Evolutionary conservation across 2,329 filamentous ascomycete species (phyloP).

Genomic region (Colletotrichum endophyticum): DNA sequence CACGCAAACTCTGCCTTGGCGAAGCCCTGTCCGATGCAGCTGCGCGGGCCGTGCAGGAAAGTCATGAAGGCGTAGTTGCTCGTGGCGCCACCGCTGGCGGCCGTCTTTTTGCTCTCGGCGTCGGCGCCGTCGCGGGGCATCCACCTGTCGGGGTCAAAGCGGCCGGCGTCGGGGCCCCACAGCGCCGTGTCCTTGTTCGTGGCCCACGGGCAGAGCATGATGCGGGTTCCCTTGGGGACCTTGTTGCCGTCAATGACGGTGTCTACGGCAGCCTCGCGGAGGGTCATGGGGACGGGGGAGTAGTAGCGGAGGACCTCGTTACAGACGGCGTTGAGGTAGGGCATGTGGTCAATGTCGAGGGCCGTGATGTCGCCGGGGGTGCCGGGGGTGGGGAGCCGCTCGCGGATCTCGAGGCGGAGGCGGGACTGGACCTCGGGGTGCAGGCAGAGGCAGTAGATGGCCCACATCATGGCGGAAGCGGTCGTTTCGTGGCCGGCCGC

Average conservation of each 20-base stretch:
- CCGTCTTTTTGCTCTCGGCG: slow-evolving; percentile 38
- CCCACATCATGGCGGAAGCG: slow-evolving; percentile 77
- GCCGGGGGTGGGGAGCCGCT: slow-evolving; percentile 57
- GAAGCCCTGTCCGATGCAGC: slow-evolving; percentile 84
- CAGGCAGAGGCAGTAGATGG: slow-evolving; percentile 70
- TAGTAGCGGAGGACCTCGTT: slow-evolving; percentile 78
- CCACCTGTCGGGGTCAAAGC: slow-evolving; percentile 85
- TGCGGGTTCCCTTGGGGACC: slow-evolving; percentile 72
- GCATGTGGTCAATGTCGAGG: slow-evolving; percentile 71
- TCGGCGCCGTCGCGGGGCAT: slow-evolving; percentile 49
- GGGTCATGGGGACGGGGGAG: slow-evolving; percentile 73
- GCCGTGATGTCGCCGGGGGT: slow-evolving; percentile 48
- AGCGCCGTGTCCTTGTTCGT: slow-evolving; percentile 71
- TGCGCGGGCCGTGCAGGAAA: slow-evolving; percentile 84
- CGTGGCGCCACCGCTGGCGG: slow-evolving; percentile 71
- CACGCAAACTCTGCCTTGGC: slow-evolving; percentile 86
- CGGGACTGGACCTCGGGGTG: slow-evolving; percentile 68
- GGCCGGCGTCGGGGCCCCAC: slow-evolving; percentile 77
- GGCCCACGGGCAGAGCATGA: slow-evolving; percentile 70
- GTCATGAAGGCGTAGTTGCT: slow-evolving; percentile 82
- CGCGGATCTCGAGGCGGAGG: slow-evolving; percentile 72
- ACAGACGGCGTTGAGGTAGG: slow-evolving; percentile 81
- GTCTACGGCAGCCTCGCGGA: slow-evolving; percentile 68
- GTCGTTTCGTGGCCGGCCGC: slow-evolving; percentile 85
- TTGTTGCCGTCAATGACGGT: slow-evolving; percentile 68